phyloP scores from a whole-genome alignment of 495 filamentous ascomycete genomes.

The Letharia lupina region DNA sequence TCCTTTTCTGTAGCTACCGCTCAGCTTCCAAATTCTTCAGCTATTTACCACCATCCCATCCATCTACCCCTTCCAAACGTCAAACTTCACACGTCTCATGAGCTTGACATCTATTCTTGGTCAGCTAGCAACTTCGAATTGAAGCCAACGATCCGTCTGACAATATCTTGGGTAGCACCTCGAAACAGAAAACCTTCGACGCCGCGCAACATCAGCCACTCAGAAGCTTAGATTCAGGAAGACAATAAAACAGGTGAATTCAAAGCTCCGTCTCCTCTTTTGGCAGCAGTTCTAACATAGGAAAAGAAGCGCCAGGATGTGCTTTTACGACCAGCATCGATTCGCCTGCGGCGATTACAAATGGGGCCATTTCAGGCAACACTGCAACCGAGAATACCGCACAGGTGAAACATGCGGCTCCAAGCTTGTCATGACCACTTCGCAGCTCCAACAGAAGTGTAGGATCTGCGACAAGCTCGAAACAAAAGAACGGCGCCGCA shows the following conservation, averaged over 20 bases:
- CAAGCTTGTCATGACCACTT: conserved; percentile 72
- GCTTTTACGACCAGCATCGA: conserved; percentile 50
- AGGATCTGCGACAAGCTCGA: conserved; percentile 85
- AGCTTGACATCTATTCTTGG: neutral
- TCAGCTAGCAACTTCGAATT: conserved; percentile 10
- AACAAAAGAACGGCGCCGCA: conserved; percentile 70
- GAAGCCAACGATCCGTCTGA: conserved; percentile 9
- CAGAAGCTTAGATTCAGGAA: conserved; percentile 3
- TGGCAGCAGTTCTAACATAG: conserved; percentile 3
- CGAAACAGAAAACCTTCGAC: conserved; percentile 6
- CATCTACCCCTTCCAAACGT: neutral
- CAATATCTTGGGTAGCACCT: neutral
- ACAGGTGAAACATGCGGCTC: conserved; percentile 97
- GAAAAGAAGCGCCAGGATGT: conserved; percentile 39
- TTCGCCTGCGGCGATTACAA: conserved; percentile 81
- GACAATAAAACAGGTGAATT: conserved; percentile 5
- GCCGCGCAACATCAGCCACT: conserved; percentile 7
- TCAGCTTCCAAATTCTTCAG: conserved; percentile 3
- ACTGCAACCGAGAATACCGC: conserved; percentile 93
- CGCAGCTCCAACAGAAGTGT: conserved; percentile 54
- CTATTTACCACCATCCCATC: conserved; percentile 5
- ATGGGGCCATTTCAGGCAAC: conserved; percentile 90
- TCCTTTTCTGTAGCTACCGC: conserved; percentile 2
- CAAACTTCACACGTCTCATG: conserved; percentile 9
- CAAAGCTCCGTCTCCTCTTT: conserved; percentile 3